Percentiles rank a stretch among this genome's conserved stretches.
Evolutionary conservation across 345 rosid species (phyloP).

Genomic region (Gossypium anomalum): DNA sequence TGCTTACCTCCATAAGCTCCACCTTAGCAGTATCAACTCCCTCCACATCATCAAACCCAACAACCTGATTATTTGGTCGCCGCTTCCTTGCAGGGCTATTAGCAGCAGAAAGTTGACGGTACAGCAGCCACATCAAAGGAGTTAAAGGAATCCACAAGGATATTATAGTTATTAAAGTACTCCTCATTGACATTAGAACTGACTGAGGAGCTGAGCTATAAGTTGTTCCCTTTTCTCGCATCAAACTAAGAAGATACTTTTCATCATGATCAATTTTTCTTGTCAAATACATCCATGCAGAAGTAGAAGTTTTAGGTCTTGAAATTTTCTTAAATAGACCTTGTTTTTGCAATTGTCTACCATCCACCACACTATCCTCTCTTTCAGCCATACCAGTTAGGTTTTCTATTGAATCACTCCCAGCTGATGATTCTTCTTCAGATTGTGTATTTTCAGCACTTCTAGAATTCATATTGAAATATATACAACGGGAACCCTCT

Average conservation of each 20-base stretch:
- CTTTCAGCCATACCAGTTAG: constrained; percentile 23
- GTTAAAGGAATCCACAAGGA: constrained; percentile 84
- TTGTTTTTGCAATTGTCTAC: constrained; percentile 12
- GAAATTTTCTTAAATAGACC: constrained; percentile 32
- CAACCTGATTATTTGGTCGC: constrained; percentile 49
- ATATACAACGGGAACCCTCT: constrained; percentile 94
- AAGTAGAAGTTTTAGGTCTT: constrained; percentile 37
- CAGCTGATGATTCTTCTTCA: constrained; percentile 30
- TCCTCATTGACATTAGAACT: constrained; percentile 61
- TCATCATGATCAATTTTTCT: constrained; percentile 89
- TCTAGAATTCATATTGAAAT: constrained; percentile 41
- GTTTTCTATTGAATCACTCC: constrained; percentile 21
- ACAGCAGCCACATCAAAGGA: constrained; percentile 95
- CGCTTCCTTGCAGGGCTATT: constrained; percentile 79
- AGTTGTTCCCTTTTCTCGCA: constrained; percentile 82
- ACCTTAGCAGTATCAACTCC: constrained; percentile 91
- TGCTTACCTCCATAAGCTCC: constrained; percentile 84
- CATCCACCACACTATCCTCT: constrained; percentile 24
- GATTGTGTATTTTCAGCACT: constrained; percentile 26
- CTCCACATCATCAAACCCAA: constrained; percentile 87
- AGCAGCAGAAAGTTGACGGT: constrained; percentile 84
- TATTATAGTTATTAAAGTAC: constrained; percentile 57
- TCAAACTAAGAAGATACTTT: constrained; percentile 80
- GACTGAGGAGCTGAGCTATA: constrained; percentile 93
- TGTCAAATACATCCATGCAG: constrained; percentile 73